Base-by-base conservation (phyloP, 1,284 basidiomycete species). In the Leccinum insolens region DNA sequence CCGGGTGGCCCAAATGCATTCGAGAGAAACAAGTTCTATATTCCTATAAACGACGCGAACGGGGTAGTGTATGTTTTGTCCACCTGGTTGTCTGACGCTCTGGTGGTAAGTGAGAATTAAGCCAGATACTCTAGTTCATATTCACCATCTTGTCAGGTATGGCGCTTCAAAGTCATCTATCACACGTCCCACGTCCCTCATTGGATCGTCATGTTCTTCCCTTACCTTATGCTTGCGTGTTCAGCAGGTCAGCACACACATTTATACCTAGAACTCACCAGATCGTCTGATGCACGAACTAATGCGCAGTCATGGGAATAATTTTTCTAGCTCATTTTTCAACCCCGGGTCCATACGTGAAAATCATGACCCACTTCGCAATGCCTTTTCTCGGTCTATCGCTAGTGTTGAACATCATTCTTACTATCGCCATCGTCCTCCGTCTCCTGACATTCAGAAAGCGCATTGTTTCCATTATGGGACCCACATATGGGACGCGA, bases 161-260 rank as follows among this genome's bases (percentile, higher is more conserved):
- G 78, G 76, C 78, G 78, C 3, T 73, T 66, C n/a, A 75, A 73
- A 59, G 69, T 79, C 8, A 71, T 78, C 12, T 78, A 66, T 25
- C 65, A 71, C 49, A 49, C 5, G 3, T 63, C 22, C 9, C 41
- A 28, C 15, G 17, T 41, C 1, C 71, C 74, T 11, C 22, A 62
- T 11, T 70, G 73, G 75, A 9, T 63, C 3, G 34, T 71, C 14
- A 61, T 77, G 60, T 0, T 66, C 6, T 62, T 77, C 4, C 75
- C 74, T 11, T 63, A 61, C 49, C 28, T 77, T 12, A 63, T 77
- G 61, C 25, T 71, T 1, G 44, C 39, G 2, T 66, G 58, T 3
- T 77, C 71, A 0, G 41, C 63, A 0, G 74, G 75, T 74, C 1
- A 66, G 74, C 15, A 22, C 6, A 5, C 34, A 22, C 7, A 4